A percentile compares a stretch with the other conserved stretches of the same genome.
phyloP scores from a whole-genome alignment of 345 rosid species.

The Boechera stricta region DNA sequence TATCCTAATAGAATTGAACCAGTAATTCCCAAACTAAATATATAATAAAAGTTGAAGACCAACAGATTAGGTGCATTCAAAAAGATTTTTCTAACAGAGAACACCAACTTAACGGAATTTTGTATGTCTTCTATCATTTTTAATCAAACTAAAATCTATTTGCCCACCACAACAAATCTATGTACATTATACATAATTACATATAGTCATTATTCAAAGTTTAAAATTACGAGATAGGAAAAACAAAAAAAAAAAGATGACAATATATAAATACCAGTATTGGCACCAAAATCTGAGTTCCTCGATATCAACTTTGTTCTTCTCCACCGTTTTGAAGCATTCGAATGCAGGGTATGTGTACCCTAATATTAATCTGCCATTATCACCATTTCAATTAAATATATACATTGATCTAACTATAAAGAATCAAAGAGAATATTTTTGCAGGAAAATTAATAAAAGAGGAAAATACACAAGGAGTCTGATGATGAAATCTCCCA shows the following conservation, averaged over 20 bases:
- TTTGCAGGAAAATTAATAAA: no score
- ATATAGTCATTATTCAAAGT: background rate
- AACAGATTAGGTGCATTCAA: background rate
- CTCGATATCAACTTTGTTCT: slow-evolving; percentile 71
- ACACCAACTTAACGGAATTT: background rate
- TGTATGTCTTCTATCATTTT: background rate
- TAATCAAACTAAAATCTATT: background rate
- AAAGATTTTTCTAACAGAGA: background rate
- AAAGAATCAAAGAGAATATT: no score
- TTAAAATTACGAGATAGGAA: background rate
- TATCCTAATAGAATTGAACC: background rate
- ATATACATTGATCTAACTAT: background rate
- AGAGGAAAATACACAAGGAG: slow-evolving; percentile 49
- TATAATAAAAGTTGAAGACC: background rate
- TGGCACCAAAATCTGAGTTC: slow-evolving; percentile 96
- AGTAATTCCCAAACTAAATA: background rate
- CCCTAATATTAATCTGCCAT: slow-evolving; percentile 76
- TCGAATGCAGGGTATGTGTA: slow-evolving; percentile 92
- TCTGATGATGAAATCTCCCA: slow-evolving; percentile 71
- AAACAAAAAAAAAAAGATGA: background rate
- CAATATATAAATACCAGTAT: slow-evolving; percentile 62
- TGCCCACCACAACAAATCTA: background rate
- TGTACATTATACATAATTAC: no score
- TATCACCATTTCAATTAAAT: background rate
- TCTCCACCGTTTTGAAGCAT: slow-evolving; percentile 87